Conservation (phyloP, 805 yeast species). For the Yarrowia keelungensis region DNA sequence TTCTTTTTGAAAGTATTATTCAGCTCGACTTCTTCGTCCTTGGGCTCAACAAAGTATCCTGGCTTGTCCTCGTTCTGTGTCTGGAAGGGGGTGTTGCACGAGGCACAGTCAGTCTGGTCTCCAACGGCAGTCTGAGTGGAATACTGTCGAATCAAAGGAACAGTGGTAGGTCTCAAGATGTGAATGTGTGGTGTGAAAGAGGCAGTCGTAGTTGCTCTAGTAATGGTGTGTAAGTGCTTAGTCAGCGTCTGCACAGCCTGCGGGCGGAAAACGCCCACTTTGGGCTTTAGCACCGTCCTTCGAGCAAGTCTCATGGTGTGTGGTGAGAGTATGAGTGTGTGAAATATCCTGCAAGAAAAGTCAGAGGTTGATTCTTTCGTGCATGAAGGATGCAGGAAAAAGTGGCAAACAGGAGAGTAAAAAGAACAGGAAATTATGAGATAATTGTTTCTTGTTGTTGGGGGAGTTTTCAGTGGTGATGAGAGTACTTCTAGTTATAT, state of each 20-base stretch:
- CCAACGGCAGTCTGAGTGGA: not conserved
- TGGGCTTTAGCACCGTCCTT: conserved; percentile 2
- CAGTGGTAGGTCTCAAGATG: not conserved
- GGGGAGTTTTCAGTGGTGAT: too few species aligned
- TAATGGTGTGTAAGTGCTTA: not conserved
- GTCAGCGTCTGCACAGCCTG: not conserved
- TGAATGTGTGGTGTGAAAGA: not conserved
- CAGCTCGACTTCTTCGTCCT: not conserved
- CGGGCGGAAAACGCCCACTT: not conserved
- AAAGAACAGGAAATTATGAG: too few species aligned
- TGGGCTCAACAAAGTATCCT: conserved; percentile 11
- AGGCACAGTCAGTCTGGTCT: conserved; percentile 13
- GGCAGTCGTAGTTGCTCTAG: not conserved
- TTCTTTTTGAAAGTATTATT: not conserved
- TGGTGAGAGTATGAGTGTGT: not conserved
- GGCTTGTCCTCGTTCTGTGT: not conserved
- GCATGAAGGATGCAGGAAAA: conserved; percentile 1
- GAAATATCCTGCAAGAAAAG: not conserved
- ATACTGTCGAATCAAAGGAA: not conserved
- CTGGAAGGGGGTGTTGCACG: conserved; percentile 21
- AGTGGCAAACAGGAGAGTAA: too few species aligned
- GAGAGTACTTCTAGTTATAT: too few species aligned
- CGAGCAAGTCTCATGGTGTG: conserved; percentile 21
- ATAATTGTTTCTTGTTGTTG: too few species aligned
- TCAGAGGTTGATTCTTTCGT: conserved; percentile 21